Evolutionary conservation across 495 filamentous ascomycete species (phyloP).

Genomic region (Hypoxylon crocopeplum): DNA sequence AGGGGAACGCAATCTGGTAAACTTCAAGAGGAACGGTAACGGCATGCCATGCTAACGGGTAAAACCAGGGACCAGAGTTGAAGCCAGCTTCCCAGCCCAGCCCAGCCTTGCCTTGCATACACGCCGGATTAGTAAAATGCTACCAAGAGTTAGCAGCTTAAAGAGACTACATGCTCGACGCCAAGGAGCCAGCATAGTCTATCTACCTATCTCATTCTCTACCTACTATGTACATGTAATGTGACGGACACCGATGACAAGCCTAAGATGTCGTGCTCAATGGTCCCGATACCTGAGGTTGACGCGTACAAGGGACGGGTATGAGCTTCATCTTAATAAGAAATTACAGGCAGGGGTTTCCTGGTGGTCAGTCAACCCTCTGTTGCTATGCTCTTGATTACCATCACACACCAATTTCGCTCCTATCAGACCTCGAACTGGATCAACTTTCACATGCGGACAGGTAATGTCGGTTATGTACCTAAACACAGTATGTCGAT

Average conservation of each 20-base stretch:
- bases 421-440: conserved; percentile 20
- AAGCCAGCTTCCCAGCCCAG: not conserved
- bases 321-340: conserved; percentile 39
- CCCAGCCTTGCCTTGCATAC: conserved; percentile 10
- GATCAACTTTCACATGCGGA: conserved; percentile 30
- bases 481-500: conserved; percentile 18
- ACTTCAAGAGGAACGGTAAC: not conserved
- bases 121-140: not conserved
- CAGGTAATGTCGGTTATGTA: conserved; percentile 27
- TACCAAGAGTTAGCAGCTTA: not conserved
- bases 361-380: conserved; percentile 27
- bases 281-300: conserved; percentile 15
- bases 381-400: conserved; percentile 22
- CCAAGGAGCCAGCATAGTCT: not conserved
- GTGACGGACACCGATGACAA: conserved; percentile 7
- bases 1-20: not conserved
- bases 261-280: conserved; percentile 31
- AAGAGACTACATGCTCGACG: not conserved
- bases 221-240: not conserved
- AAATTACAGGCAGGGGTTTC: conserved; percentile 37
- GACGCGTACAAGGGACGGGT: conserved; percentile 36
- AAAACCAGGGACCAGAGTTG: conserved; percentile 7
- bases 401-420: conserved; percentile 25
- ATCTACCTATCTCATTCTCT: not conserved
- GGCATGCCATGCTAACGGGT: conserved; percentile 4